phyloP scores from a whole-genome alignment of 257 asterid genomes.

The Ilex asprella region DNA sequence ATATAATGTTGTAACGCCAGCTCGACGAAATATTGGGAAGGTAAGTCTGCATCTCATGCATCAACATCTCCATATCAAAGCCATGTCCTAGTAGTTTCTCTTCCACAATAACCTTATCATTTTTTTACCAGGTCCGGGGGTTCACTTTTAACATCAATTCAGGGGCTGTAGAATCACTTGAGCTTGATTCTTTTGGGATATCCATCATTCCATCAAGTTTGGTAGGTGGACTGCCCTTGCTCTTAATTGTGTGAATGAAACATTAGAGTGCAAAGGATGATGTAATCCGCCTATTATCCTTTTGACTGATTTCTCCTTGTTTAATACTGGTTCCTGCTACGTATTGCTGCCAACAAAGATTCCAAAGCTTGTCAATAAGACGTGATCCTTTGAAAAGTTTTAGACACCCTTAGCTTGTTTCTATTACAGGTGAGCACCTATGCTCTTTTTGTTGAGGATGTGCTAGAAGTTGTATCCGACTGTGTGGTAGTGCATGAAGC shows the following conservation, averaged over 20 bases:
- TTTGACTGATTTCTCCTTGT: neutral
- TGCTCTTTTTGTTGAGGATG: conserved; percentile 50
- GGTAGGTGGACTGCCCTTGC: conserved; percentile 33
- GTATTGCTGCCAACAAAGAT: too few relatives aligned
- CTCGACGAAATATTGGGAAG: conserved; percentile 48
- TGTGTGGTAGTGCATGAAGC: conserved; percentile 52
- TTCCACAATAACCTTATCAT: conserved; percentile 3
- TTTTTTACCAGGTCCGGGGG: conserved; percentile 52
- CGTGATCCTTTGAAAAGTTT: too few relatives aligned
- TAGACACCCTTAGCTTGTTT: neutral
- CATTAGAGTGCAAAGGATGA: too few relatives aligned
- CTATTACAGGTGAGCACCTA: conserved; percentile 60
- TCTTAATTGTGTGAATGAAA: neutral
- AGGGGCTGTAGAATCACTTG: conserved; percentile 51
- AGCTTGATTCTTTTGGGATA: conserved; percentile 70
- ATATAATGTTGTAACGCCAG: conserved; percentile 48
- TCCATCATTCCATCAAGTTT: conserved; percentile 60
- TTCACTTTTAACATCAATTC: conserved; percentile 53
- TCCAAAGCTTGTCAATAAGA: too few relatives aligned
- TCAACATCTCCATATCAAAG: neutral
- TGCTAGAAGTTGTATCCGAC: conserved; percentile 45
- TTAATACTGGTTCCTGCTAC: too few relatives aligned
- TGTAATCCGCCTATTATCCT: too few relatives aligned
- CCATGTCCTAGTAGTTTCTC: conserved; percentile 2
- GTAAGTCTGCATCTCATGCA: conserved; percentile 19